Percentiles rank a stretch among this genome's conserved stretches.
Conservation (phyloP, 176 grass and related monocot genomes). For the Dactylis glomerata region DNA sequence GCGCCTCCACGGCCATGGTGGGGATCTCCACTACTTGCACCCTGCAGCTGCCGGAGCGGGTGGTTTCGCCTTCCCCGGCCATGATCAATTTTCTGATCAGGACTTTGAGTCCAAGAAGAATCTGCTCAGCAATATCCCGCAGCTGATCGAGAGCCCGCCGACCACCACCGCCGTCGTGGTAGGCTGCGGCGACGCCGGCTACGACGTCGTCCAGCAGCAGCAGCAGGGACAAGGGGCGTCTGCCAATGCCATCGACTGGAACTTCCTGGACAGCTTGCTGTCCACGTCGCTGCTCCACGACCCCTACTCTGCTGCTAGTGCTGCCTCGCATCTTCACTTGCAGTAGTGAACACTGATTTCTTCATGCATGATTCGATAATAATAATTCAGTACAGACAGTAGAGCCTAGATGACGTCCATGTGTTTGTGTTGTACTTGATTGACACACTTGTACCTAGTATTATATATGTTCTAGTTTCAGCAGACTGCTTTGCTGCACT, state of each 20-base stretch:
- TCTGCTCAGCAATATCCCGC: conserved; percentile 31
- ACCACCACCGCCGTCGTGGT: neutral
- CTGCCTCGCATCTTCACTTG: conserved; percentile 11
- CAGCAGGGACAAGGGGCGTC: neutral
- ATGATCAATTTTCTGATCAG: neutral
- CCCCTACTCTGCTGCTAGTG: conserved; percentile 21
- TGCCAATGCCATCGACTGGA: conserved; percentile 47
- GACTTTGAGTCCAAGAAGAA: conserved; percentile 40
- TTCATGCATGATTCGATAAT: neutral
- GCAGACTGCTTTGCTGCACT: neutral
- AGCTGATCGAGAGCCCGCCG: conserved; percentile 28
- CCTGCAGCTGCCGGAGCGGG: neutral
- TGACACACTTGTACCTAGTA: neutral
- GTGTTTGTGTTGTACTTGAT: neutral
- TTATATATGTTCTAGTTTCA: neutral
- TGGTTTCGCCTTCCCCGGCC: neutral
- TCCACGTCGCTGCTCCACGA: conserved; percentile 47
- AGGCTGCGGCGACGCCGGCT: neutral
- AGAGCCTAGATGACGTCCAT: neutral
- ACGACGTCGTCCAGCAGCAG: conserved; percentile 14
- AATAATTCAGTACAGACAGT: neutral
- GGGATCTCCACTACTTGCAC: conserved; percentile 16
- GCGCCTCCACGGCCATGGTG: neutral
- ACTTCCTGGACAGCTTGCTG: conserved; percentile 60
- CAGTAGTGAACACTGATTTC: neutral